Evolutionary conservation across 2,329 filamentous ascomycete species (phyloP).

Genomic region (Ilyonectria destructans): DNA sequence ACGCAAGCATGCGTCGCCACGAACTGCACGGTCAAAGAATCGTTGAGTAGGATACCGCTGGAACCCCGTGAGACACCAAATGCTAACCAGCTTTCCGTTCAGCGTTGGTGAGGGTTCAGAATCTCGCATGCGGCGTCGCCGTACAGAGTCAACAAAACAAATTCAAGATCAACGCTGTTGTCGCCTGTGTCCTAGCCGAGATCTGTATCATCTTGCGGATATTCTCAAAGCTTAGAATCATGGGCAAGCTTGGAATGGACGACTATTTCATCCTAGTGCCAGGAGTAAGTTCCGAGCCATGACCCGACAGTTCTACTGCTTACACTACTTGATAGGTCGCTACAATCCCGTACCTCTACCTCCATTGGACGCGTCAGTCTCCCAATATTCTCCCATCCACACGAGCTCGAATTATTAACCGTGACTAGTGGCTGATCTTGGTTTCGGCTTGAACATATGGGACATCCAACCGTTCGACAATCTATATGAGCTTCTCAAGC

Average conservation of each 20-base stretch:
- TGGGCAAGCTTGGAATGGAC: slow-evolving; percentile 31
- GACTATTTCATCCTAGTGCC: slow-evolving; percentile 38
- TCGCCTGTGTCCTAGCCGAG: slow-evolving; percentile 37
- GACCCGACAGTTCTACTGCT: not conserved
- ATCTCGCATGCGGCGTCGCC: slow-evolving; percentile 32
- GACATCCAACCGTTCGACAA: slow-evolving; percentile 34
- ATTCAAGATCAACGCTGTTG: slow-evolving; percentile 33
- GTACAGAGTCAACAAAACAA: slow-evolving; percentile 36
- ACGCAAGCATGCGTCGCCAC: slow-evolving; percentile 34
- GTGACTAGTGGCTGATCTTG: slow-evolving; percentile 34
- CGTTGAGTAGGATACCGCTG: slow-evolving; percentile 28
- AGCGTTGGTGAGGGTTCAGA: slow-evolving; percentile 37
- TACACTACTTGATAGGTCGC: slow-evolving; percentile 19
- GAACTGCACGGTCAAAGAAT: slow-evolving; percentile 38
- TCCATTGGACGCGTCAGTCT: slow-evolving; percentile 32
- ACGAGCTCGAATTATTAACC: not conserved
- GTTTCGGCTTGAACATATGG: slow-evolving; percentile 40
- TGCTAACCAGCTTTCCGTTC: not conserved
- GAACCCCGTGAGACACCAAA: not conserved
- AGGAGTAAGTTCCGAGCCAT: slow-evolving; percentile 26
- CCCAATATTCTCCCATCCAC: not conserved
- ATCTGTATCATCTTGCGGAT: slow-evolving; percentile 33
- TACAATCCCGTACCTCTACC: slow-evolving; percentile 38
- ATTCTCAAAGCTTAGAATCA: slow-evolving; percentile 36
- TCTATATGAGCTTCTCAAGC: slow-evolving; percentile 36